A percentile compares a stretch with the other conserved stretches of the same genome.
Evolutionary conservation across 495 filamentous ascomycete genomes (phyloP).

Genomic region (Bombardia bombarda): DNA sequence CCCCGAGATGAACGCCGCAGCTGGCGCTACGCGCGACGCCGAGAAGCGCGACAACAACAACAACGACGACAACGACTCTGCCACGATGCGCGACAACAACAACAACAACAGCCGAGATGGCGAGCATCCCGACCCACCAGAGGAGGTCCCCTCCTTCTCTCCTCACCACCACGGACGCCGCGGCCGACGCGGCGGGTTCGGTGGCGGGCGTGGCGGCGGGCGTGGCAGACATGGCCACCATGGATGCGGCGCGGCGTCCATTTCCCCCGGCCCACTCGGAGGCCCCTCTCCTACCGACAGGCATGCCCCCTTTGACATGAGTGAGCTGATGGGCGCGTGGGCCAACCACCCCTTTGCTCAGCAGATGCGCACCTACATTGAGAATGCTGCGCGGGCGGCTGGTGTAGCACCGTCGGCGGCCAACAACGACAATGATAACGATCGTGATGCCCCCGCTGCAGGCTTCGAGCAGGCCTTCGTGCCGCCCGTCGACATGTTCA

Average conservation of each 20-base stretch:
- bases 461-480: conserved; percentile 35
- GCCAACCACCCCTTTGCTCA: conserved; percentile 35
- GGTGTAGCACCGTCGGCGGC: not conserved
- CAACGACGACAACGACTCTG: no score
- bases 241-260: no score
- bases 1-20: conserved; percentile 9
- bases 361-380: conserved; percentile 28
- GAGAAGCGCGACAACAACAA: conserved; percentile 11
- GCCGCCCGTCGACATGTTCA: conserved; percentile 66
- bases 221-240: conserved; percentile 8
- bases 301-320: conserved; percentile 21
- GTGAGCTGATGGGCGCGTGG: conserved; percentile 27
- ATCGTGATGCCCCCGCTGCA: no score
- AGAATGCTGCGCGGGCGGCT: conserved; percentile 12
- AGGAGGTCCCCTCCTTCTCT: conserved; percentile 12
- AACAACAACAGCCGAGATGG: conserved; percentile 9
- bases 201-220: conserved; percentile 6
- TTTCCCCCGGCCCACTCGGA: conserved; percentile 6
- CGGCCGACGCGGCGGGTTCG: conserved; percentile 7
- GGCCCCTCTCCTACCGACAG: not conserved
- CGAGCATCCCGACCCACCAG: conserved; percentile 17
- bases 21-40: not conserved
- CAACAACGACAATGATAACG: conserved; percentile 2
- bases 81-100: conserved; percentile 7
- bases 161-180: not conserved